These are phyloP conservation scores for Pharnaceum exiguum DNA, from an alignment of 148 eudicot genomes.

Conservation along the genomic window DNA sequence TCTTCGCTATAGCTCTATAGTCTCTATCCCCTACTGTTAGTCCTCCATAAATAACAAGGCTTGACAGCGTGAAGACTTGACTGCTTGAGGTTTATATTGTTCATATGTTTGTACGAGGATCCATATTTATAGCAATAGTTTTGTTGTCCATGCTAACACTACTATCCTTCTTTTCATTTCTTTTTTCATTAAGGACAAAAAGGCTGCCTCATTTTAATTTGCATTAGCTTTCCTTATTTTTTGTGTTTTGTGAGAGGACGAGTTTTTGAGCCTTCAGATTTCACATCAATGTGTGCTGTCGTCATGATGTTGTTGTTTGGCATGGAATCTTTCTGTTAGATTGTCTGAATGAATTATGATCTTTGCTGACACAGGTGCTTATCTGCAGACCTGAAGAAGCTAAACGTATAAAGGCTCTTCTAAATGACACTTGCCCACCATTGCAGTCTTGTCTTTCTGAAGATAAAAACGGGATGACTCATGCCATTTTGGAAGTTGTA, in stretches of 20 bases:
- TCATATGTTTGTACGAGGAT: too few relatives aligned
- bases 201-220: too few relatives aligned
- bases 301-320: background rate
- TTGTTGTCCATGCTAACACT: too few relatives aligned
- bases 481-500: slow-evolving; percentile 96
- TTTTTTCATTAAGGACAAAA: too few relatives aligned
- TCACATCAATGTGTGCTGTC: too few relatives aligned
- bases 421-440: slow-evolving; percentile 90
- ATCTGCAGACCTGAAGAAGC: slow-evolving; percentile 87
- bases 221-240: too few relatives aligned
- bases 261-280: too few relatives aligned
- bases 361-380: slow-evolving; percentile 55
- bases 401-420: slow-evolving; percentile 61
- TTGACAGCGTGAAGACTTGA: too few relatives aligned
- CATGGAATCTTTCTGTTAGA: background rate
- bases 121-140: too few relatives aligned
- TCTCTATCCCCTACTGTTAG: background rate
- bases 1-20: background rate
- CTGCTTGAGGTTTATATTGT: too few relatives aligned
- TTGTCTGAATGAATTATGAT: background rate
- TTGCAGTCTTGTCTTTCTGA: slow-evolving; percentile 96
- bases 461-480: slow-evolving; percentile 99
- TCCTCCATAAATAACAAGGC: background rate
- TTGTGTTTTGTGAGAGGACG: too few relatives aligned
- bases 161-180: too few relatives aligned